Evolutionary conservation across 140 eudicot species (phyloP).

Genomic region (Bidens hawaiensis): DNA sequence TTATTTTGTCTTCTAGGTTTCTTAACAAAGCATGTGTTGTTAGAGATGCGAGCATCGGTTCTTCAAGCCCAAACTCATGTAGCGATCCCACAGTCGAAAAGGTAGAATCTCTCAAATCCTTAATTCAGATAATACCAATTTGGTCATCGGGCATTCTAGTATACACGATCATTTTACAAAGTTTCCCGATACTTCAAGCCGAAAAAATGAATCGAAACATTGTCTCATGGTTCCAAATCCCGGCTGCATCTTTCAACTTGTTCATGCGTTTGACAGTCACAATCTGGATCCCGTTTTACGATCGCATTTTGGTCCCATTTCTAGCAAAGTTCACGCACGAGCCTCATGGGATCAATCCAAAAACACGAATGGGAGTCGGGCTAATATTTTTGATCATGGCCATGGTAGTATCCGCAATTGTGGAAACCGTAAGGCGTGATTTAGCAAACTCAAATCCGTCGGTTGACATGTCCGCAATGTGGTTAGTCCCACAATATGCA

Average conservation of each 20-base stretch:
- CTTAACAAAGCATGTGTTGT: slow-evolving; percentile 47
- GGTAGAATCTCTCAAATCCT: slow-evolving; percentile 43
- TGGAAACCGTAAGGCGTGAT: slow-evolving; percentile 39
- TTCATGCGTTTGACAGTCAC: slow-evolving; percentile 30
- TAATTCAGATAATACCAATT: slow-evolving; percentile 34
- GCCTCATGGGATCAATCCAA: slow-evolving; percentile 33
- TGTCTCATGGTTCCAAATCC: slow-evolving; percentile 35
- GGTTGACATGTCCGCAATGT: slow-evolving; percentile 40
- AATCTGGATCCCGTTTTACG: slow-evolving; percentile 41
- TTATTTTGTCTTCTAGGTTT: too few species aligned
- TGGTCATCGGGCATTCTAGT: slow-evolving; percentile 39
- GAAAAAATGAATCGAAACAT: slow-evolving; percentile 38
- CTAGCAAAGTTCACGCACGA: slow-evolving; percentile 20
- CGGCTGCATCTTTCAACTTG: slow-evolving; percentile 36
- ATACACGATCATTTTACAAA: background rate
- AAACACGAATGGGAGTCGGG: slow-evolving; percentile 50
- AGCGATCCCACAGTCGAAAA: slow-evolving; percentile 38
- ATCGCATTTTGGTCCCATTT: slow-evolving; percentile 37
- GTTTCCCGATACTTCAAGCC: slow-evolving; percentile 48
- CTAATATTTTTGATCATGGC: slow-evolving; percentile 24
- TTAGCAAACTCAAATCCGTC: slow-evolving; percentile 16
- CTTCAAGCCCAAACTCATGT: slow-evolving; percentile 23
- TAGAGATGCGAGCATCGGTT: slow-evolving; percentile 25
- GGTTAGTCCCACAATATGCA: slow-evolving; percentile 39
- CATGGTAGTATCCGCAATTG: slow-evolving; percentile 25